These are phyloP conservation scores for Pholiota conissans DNA, from an alignment of 768 basidiomycete species.

Conservation along the genomic window DNA sequence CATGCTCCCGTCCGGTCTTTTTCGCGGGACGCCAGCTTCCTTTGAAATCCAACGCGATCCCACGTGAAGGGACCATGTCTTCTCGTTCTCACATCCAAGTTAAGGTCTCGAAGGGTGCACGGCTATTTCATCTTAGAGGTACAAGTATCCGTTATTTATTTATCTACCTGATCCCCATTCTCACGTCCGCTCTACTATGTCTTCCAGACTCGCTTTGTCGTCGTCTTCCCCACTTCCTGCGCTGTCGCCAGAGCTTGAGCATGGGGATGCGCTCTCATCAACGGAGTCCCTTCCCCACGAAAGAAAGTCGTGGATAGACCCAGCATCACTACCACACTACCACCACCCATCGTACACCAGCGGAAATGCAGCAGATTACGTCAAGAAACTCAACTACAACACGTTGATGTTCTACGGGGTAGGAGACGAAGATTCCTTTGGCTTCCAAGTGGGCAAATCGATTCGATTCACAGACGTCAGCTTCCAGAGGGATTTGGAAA, in stretches of 20 bases:
- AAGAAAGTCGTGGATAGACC: slow-evolving; percentile 62
- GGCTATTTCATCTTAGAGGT: slow-evolving; percentile 9
- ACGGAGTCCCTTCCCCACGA: slow-evolving; percentile 7
- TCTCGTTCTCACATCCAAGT: slow-evolving; percentile 25
- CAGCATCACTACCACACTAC: slow-evolving; percentile 56
- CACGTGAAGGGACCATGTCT: slow-evolving; percentile 19
- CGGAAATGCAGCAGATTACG: slow-evolving; percentile 62
- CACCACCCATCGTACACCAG: slow-evolving; percentile 54
- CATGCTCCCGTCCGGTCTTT: slow-evolving; percentile 27
- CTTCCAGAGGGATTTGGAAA: slow-evolving; percentile 44
- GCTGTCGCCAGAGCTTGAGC: slow-evolving; percentile 21
- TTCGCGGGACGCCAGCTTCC: slow-evolving; percentile 20
- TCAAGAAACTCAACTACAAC: slow-evolving; percentile 69
- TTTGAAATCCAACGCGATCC: slow-evolving; percentile 26
- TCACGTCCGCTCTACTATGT: slow-evolving; percentile 22
- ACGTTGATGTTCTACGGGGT: slow-evolving; percentile 73
- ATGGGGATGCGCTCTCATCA: slow-evolving; percentile 23
- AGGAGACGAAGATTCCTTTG: slow-evolving; percentile 61
- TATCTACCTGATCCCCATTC: slow-evolving; percentile 12
- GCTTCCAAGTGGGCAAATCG: slow-evolving; percentile 56
- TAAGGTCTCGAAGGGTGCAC: slow-evolving; percentile 21
- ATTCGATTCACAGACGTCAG: slow-evolving; percentile 64
- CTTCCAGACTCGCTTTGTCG: slow-evolving; percentile 31
- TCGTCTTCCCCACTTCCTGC: slow-evolving; percentile 23
- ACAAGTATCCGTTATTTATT: slow-evolving; percentile 15